A percentile compares a stretch with the other conserved stretches of the same genome.
Conservation (phyloP, 1,139 yeast genomes). For the Debaryomyces robertsiae region DNA sequence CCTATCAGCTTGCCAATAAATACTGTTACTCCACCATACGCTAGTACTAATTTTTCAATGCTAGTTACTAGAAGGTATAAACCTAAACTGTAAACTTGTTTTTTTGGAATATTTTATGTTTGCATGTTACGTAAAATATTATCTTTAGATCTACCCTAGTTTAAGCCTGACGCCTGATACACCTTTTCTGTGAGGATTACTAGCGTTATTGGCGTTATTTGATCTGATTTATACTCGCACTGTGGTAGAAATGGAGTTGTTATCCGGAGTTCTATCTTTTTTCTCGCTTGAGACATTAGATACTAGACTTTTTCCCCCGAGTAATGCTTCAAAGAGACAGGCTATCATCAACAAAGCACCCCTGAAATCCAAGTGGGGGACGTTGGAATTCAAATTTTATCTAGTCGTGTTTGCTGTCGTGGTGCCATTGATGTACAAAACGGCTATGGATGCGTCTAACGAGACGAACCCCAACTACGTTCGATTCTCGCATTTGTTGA, state of each 20-base stretch:
- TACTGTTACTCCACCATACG: background rate
- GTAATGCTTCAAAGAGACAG: conserved; percentile 45
- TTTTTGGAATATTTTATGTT: too few relatives aligned
- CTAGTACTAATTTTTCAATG: conserved; percentile 5
- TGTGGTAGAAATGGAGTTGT: conserved; percentile 14
- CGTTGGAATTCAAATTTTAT: conserved; percentile 73
- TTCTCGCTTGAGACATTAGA: conserved; percentile 81
- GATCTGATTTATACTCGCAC: background rate
- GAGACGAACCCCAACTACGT: conserved; percentile 78
- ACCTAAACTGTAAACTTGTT: too few relatives aligned
- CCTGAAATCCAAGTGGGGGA: conserved; percentile 65
- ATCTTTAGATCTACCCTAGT: too few relatives aligned
- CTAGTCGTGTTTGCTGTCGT: conserved; percentile 60
- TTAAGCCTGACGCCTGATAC: too few relatives aligned
- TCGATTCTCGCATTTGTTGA: conserved; percentile 59
- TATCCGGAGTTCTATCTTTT: conserved; percentile 37
- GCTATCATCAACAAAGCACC: conserved; percentile 47
- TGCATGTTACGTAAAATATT: too few relatives aligned
- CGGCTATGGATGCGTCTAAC: conserved; percentile 81
- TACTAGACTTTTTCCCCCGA: conserved; percentile 63
- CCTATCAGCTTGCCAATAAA: background rate
- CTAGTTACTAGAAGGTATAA: too few relatives aligned
- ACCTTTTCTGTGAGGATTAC: too few relatives aligned
- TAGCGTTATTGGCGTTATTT: background rate
- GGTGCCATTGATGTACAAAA: conserved; percentile 80